Percentiles rank a stretch among this genome's conserved stretches.
These are phyloP conservation scores for Lyophyllum shimeji DNA, from an alignment of 768 basidiomycete genomes.

Conservation along the genomic window DNA sequence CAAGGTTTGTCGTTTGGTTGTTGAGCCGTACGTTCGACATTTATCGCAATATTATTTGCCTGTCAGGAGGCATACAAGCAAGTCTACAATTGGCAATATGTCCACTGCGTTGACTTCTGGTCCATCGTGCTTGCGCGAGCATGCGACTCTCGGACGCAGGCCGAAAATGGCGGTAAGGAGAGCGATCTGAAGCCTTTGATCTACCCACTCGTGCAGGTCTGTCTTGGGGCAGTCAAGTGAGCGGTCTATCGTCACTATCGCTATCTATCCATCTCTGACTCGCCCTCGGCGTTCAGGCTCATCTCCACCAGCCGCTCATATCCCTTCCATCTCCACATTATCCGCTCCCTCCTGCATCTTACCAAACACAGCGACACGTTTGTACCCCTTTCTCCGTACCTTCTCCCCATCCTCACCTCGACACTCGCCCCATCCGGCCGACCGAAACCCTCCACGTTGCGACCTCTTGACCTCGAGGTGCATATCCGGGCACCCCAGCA, in stretches of 20 bases:
- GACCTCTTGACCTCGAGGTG: slow-evolving; percentile 86
- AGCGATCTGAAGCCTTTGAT: slow-evolving; percentile 87
- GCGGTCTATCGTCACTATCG: slow-evolving; percentile 25
- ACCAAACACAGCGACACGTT: slow-evolving; percentile 82
- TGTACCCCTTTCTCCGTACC: slow-evolving; percentile 83
- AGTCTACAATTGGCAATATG: slow-evolving; percentile 99
- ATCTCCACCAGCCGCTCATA: slow-evolving; percentile 89
- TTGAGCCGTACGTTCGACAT: slow-evolving; percentile 1
- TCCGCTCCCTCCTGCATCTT: slow-evolving; percentile 85
- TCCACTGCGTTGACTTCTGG: slow-evolving; percentile 97
- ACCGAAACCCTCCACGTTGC: slow-evolving; percentile 81
- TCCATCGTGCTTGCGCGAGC: slow-evolving; percentile 81
- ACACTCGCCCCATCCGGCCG: slow-evolving; percentile 66
- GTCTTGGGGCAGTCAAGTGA: slow-evolving; percentile 90
- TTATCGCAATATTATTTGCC: slow-evolving; percentile 7
- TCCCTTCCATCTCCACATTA: slow-evolving; percentile 91
- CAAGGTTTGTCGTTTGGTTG: slow-evolving; percentile 49
- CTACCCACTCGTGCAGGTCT: slow-evolving; percentile 94
- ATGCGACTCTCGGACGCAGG: slow-evolving; percentile 60
- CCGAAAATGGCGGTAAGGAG: slow-evolving; percentile 52
- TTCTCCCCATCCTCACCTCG: slow-evolving; percentile 83
- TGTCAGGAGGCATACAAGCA: slow-evolving; percentile 84
- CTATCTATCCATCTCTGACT: slow-evolving; percentile 15
- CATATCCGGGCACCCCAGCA: slow-evolving; percentile 85
- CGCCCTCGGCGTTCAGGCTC: slow-evolving; percentile 50